Evolutionary conservation across 768 basidiomycete genomes (phyloP).

Genomic region (Baorangia bicolor): DNA sequence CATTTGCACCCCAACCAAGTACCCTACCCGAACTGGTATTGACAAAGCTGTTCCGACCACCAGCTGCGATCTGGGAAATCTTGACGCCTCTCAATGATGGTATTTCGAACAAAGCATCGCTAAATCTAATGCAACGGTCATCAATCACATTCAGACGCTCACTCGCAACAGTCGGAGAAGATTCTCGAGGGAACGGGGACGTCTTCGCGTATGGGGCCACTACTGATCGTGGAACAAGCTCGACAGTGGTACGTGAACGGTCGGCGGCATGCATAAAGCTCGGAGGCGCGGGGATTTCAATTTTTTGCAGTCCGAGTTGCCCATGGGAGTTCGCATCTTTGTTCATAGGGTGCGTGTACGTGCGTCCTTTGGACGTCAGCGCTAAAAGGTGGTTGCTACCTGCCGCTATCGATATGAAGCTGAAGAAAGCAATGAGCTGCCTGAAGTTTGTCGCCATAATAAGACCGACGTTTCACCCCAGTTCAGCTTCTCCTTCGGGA

Average conservation of each 20-base stretch:
- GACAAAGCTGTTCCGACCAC: conserved; percentile 69
- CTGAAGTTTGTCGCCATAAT: not conserved
- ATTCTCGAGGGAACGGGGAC: conserved; percentile 39
- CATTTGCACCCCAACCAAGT: conserved; percentile 89
- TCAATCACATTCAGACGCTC: conserved; percentile 30
- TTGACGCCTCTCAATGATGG: conserved; percentile 65
- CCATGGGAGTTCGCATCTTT: conserved; percentile 76
- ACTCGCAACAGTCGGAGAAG: conserved; percentile 18
- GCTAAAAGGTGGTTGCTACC: conserved; percentile 75
- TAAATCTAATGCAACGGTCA: conserved; percentile 57
- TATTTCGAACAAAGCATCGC: conserved; percentile 71
- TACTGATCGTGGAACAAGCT: conserved; percentile 57
- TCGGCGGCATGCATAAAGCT: conserved; percentile 15
- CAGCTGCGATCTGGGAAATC: conserved; percentile 70
- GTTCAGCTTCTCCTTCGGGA: conserved; percentile 50
- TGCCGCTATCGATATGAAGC: conserved; percentile 71
- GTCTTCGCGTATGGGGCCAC: conserved; percentile 50
- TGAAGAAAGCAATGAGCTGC: conserved; percentile 29
- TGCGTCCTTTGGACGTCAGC: conserved; percentile 67
- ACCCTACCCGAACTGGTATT: conserved; percentile 69
- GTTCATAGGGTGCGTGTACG: conserved; percentile 75
- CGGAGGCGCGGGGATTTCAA: conserved; percentile 43
- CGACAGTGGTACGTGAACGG: conserved; percentile 42
- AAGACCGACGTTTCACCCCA: conserved; percentile 66
- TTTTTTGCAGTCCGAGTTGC: conserved; percentile 77